Percentiles rank a stretch among this genome's conserved stretches.
These are phyloP conservation scores for Cydonia oblonga DNA, from an alignment of 331 rosid genomes.

Conservation along the genomic window DNA sequence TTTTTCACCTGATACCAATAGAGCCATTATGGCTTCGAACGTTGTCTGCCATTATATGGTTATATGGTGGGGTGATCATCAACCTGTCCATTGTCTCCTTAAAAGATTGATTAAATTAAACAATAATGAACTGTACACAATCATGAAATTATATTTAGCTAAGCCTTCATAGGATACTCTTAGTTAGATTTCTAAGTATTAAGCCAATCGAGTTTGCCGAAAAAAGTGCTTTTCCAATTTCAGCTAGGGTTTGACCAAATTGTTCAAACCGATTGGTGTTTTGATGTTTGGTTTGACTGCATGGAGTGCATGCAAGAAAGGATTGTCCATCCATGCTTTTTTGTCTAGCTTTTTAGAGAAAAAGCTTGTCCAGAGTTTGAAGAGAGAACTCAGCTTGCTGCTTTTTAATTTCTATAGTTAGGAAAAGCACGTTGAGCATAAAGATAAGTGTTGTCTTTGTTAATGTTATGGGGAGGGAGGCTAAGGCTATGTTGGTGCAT, in stretches of 20 bases:
- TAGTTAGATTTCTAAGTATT: not conserved
- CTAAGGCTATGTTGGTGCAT: conserved; percentile 14
- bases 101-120: not conserved
- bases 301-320: conserved; percentile 8
- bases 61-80: not conserved
- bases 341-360: not conserved
- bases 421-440: conserved; percentile 2
- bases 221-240: conserved; percentile 12
- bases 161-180: conserved; percentile 15
- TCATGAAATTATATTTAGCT: not conserved
- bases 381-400: not conserved
- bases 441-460: not conserved
- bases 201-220: not conserved
- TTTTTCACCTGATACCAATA: not conserved
- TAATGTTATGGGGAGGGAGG: conserved; percentile 6
- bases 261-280: conserved; percentile 31
- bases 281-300: conserved; percentile 35
- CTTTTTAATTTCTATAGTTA: not conserved
- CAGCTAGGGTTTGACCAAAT: conserved; percentile 21
- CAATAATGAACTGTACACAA: not conserved
- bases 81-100: not conserved
- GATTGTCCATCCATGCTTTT: not conserved
- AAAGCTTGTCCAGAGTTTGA: conserved; percentile 15
- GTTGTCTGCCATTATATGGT: not conserved
- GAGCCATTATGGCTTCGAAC: not conserved